These are phyloP conservation scores for Debaryomyces tyrocola DNA, from an alignment of 805 yeast genomes.

Conservation along the genomic window DNA sequence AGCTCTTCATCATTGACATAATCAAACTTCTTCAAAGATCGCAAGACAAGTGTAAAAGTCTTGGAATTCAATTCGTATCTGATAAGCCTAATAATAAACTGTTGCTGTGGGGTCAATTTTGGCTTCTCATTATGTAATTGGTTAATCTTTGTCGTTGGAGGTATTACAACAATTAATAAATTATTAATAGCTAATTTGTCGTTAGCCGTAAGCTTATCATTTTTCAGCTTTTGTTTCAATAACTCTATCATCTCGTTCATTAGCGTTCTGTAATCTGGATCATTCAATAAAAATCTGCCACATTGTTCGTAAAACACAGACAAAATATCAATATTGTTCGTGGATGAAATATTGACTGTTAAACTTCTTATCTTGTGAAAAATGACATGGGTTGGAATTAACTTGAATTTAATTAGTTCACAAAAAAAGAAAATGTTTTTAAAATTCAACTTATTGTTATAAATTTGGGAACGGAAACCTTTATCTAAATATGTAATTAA, in stretches of 20 bases:
- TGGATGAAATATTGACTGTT: conserved; percentile 49
- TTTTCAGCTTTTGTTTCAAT: conserved; percentile 50
- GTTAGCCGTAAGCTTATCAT: conserved; percentile 49
- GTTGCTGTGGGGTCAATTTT: conserved; percentile 35
- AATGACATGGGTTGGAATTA: conserved; percentile 67
- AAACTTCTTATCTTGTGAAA: conserved; percentile 71
- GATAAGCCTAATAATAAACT: conserved; percentile 38
- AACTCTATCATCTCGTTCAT: conserved; percentile 65
- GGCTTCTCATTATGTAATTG: conserved; percentile 10
- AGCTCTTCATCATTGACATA: conserved; percentile 44
- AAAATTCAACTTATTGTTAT: conserved; percentile 52
- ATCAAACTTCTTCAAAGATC: conserved; percentile 42
- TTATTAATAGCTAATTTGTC: conserved; percentile 61
- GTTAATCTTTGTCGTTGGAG: conserved; percentile 46
- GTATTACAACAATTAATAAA: conserved; percentile 53
- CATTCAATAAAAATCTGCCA: conserved; percentile 63
- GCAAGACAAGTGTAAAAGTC: conserved; percentile 21
- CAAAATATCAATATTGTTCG: conserved; percentile 67
- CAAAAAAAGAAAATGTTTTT: conserved; percentile 61
- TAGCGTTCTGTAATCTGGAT: conserved; percentile 53
- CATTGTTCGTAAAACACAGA: conserved; percentile 70
- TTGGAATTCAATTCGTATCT: conserved; percentile 47
- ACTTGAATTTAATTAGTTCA: conserved; percentile 74
- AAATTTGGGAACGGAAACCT: conserved; percentile 60
- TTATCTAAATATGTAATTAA: conserved; percentile 55